A percentile compares a stretch with the other conserved stretches of the same genome.
These are phyloP conservation scores for Manihot esculenta DNA, from an alignment of 441 rosid species.

Conservation along the genomic window DNA sequence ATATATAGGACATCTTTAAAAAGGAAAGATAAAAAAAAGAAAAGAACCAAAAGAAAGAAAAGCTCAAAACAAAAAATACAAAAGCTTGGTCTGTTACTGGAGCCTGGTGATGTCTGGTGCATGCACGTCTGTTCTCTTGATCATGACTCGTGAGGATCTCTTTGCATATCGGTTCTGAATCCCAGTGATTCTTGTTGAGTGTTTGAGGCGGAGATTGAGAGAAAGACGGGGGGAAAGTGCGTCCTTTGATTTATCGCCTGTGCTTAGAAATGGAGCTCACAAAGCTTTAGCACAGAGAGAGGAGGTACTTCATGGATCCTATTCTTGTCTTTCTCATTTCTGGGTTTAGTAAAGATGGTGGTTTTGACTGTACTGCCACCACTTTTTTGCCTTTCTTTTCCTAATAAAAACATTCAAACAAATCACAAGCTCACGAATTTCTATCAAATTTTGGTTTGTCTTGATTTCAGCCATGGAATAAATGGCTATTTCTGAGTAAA, in stretches of 20 bases:
- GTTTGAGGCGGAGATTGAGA: conserved; percentile 25
- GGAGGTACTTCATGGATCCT: conserved; percentile 22
- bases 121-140: conserved; percentile 39
- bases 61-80: conserved; percentile 19
- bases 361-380: conserved; percentile 20
- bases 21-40: not conserved
- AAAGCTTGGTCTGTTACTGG: conserved; percentile 19
- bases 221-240: conserved; percentile 32
- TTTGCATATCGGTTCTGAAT: conserved; percentile 29
- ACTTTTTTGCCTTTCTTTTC: conserved; percentile 16
- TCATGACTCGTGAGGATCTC: conserved; percentile 33
- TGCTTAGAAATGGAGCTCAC: conserved; percentile 38
- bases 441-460: conserved; percentile 23
- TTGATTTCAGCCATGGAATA: conserved; percentile 23
- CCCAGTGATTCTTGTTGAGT: conserved; percentile 28
- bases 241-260: not conserved
- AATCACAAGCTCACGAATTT: conserved; percentile 14
- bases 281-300: conserved; percentile 16
- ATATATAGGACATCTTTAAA: not conserved
- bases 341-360: conserved; percentile 20
- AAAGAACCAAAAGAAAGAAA: not conserved
- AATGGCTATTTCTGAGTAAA: conserved; percentile 22
- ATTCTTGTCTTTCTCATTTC: conserved; percentile 25
- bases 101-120: conserved; percentile 24
- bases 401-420: not conserved